phyloP scores from a whole-genome alignment of 371 early-diverging fungal species.

The Mucor mucedo region DNA sequence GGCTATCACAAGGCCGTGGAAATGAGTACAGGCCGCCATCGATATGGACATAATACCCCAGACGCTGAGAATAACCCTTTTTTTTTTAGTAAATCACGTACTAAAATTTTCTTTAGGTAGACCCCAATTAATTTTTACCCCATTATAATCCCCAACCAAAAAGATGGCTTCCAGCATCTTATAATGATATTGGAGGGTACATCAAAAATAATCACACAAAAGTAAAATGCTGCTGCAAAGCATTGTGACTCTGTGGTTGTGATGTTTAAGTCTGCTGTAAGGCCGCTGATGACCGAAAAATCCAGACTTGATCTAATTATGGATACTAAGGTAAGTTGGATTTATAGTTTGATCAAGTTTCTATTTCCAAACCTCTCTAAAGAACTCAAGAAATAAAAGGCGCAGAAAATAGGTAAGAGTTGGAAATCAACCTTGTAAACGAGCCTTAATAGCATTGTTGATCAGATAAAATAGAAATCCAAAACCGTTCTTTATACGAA shows the following conservation, averaged over 20 bases:
- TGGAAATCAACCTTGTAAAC: conserved; percentile 18
- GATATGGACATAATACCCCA: conserved; percentile 40
- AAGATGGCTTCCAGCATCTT: conserved; percentile 39
- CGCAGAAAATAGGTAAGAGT: conserved; percentile 18
- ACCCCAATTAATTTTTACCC: conserved; percentile 22
- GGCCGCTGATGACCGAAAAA: conserved; percentile 32
- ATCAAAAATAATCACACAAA: conserved; percentile 31
- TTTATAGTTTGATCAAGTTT: conserved; percentile 8
- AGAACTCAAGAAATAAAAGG: conserved; percentile 16
- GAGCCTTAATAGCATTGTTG: no score
- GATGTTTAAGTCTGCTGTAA: conserved; percentile 34
- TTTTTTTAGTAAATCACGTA: neutral
- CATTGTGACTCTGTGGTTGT: conserved; percentile 35
- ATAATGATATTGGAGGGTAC: conserved; percentile 43
- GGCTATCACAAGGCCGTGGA: conserved; percentile 49
- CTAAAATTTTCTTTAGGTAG: neutral
- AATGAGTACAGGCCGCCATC: conserved; percentile 33
- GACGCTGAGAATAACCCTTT: conserved; percentile 10
- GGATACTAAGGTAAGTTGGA: neutral
- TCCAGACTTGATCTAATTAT: conserved; percentile 34
- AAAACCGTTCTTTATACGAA: no score
- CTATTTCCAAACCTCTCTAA: conserved; percentile 18
- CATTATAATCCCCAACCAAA: conserved; percentile 36
- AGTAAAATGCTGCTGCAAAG: conserved; percentile 34
- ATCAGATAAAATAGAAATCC: no score